Percentiles rank a stretch among this genome's conserved stretches.
Conservation (phyloP, 2,329 filamentous ascomycete genomes). For the Penicillium nordicum region DNA sequence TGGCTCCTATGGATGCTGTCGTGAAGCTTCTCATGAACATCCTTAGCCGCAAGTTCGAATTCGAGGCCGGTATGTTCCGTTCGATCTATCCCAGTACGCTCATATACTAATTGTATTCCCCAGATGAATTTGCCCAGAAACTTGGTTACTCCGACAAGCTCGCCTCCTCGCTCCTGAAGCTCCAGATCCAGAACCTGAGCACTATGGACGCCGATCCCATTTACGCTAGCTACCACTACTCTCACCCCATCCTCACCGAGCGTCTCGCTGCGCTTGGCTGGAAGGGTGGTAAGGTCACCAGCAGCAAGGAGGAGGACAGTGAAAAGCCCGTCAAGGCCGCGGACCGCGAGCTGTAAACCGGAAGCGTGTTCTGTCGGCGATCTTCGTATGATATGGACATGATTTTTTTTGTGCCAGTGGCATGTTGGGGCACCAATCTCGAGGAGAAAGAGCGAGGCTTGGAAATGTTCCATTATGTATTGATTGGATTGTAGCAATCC, state of each 20-base stretch:
- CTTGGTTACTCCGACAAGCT: slow-evolving; percentile 83
- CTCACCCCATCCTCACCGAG: slow-evolving; percentile 93
- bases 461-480: slow-evolving; percentile 9
- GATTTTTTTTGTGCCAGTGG: neutral
- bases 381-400: neutral
- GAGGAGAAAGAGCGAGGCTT: neutral
- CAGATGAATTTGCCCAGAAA: slow-evolving; percentile 76
- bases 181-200: slow-evolving; percentile 96
- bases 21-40: slow-evolving; percentile 96
- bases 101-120: slow-evolving; percentile 19
- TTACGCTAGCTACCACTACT: slow-evolving; percentile 98
- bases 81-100: neutral
- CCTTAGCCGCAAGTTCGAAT: slow-evolving; percentile 90
- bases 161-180: slow-evolving; percentile 85
- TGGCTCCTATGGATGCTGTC: slow-evolving; percentile 89
- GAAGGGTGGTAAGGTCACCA: slow-evolving; percentile 58
- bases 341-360: slow-evolving; percentile 67
- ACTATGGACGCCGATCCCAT: slow-evolving; percentile 99
- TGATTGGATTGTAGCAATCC: slow-evolving; percentile 8
- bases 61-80: slow-evolving; percentile 68
- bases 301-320: slow-evolving; percentile 51
- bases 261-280: slow-evolving; percentile 86
- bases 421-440: neutral
- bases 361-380: neutral
- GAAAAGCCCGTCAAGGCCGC: slow-evolving; percentile 65